Base-by-base conservation (phyloP, 768 basidiomycete species). In the Phaffia tasmanica region DNA sequence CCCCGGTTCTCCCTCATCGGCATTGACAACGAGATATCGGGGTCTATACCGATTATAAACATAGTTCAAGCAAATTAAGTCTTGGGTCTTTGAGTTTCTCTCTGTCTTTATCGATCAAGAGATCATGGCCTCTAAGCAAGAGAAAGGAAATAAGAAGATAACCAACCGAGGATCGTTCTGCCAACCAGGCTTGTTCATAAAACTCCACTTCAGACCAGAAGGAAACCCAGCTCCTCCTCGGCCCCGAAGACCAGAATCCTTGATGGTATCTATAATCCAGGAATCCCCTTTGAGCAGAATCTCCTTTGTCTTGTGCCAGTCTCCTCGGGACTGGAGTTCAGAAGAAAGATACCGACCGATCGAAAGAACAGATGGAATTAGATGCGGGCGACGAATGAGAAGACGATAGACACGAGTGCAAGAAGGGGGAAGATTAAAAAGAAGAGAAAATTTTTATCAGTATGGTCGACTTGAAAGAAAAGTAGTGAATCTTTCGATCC, bases 171-270 rank as follows among this genome's bases (percentile, higher is more conserved):
- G 84, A 74, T 97, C 94, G 75, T 88, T 86, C 80, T 98, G 85
- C 94, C 94, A 97, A 30, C 86, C 85, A n/a, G 92, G 93, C 78
- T 98, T 99, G 82, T 99, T 98, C 94, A 98, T 94, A 76, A 91
- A 92, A 62, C 71, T 72, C 93, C 93, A 97, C 76, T 98, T 97
- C 72, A 98, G 80, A 27, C 94, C 94, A 70, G 86, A 88, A 0
- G 94, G 94, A 75, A 99, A 99, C 32, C 94, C 94, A 51, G 94
- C 94, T 62, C 94, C 94, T 61, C 94, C 94, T 64, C 94, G 86
- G 16, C 94, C 94, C 74, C 94, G 85, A 47, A 98, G 82, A 56
- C 94, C 94, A 25, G 91, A 95, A 73, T 89, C 90, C 77, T 99
- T 98, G 73, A 98, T 88, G 54, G 85, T 85, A 74, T 95, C 86